Evolutionary conservation across 768 basidiomycete species (phyloP).

Genomic region (Naganishia antarctica): DNA sequence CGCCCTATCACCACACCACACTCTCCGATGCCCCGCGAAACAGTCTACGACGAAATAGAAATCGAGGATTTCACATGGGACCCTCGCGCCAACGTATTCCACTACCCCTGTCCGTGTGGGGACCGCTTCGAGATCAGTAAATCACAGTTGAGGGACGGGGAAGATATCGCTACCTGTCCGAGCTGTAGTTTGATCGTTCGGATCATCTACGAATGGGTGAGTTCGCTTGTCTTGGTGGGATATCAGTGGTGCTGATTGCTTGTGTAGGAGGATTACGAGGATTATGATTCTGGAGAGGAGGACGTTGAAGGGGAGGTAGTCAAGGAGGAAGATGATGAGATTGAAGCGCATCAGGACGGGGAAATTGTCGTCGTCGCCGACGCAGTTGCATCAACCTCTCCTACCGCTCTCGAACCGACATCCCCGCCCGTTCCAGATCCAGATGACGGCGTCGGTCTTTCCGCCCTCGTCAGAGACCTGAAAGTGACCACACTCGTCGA

Average conservation of each 20-base stretch:
- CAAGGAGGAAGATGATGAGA: constrained; percentile 60
- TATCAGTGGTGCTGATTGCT: background rate
- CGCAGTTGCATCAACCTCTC: background rate
- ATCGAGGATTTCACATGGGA: constrained; percentile 97
- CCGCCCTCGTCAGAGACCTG: background rate
- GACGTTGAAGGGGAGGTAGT: constrained; percentile 68
- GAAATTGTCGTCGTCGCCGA: background rate
- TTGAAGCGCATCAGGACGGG: background rate
- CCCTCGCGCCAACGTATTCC: constrained; percentile 68
- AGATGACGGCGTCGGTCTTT: background rate
- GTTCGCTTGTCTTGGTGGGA: constrained; percentile 46
- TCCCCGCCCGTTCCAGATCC: background rate
- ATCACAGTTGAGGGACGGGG: constrained; percentile 75
- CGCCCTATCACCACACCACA: constrained; percentile 36
- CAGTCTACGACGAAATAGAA: constrained; percentile 83
- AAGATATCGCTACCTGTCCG: constrained; percentile 92
- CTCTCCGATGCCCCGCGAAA: constrained; percentile 52
- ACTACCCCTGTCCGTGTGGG: constrained; percentile 96
- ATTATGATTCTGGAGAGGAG: constrained; percentile 77
- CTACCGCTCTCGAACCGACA: no score
- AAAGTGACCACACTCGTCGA: background rate
- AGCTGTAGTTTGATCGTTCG: constrained; percentile 90
- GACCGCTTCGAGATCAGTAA: constrained; percentile 94
- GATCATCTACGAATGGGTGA: constrained; percentile 88
- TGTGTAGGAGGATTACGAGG: constrained; percentile 62